phyloP scores from a whole-genome alignment of 768 basidiomycete species.

The Hericium rajendrae region DNA sequence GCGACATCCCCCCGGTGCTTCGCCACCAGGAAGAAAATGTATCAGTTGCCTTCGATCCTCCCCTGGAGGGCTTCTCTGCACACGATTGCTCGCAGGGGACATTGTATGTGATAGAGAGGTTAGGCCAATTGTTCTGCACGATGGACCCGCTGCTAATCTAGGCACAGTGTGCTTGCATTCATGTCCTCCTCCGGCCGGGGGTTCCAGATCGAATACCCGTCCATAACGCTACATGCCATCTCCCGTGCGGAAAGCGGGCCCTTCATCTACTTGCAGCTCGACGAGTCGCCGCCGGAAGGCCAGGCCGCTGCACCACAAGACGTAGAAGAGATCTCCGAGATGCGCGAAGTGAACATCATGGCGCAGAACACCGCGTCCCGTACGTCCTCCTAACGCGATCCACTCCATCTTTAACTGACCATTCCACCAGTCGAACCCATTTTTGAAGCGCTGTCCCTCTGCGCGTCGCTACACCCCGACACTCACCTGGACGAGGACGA shows the following conservation, averaged over 20 bases:
- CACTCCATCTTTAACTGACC: background rate
- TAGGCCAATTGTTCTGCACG: slow-evolving; percentile 20
- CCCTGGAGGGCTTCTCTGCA: slow-evolving; percentile 46
- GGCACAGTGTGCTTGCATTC: slow-evolving; percentile 62
- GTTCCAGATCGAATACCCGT: slow-evolving; percentile 80
- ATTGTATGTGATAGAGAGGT: slow-evolving; percentile 82
- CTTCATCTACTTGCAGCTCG: slow-evolving; percentile 90
- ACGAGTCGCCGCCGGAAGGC: slow-evolving; percentile 39
- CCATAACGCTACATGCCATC: slow-evolving; percentile 89
- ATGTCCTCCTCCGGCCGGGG: slow-evolving; percentile 61
- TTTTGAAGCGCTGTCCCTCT: slow-evolving; percentile 78
- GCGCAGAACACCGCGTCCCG: slow-evolving; percentile 49
- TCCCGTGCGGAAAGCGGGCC: slow-evolving; percentile 59
- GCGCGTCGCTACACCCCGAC: slow-evolving; percentile 82
- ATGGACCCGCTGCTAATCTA: background rate
- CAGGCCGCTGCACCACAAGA: slow-evolving; percentile 20
- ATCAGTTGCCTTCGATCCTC: slow-evolving; percentile 58
- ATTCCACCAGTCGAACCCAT: slow-evolving; percentile 59
- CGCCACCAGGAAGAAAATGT: slow-evolving; percentile 68
- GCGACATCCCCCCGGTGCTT: slow-evolving; percentile 75
- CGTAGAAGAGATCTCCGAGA: slow-evolving; percentile 37
- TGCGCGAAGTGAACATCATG: slow-evolving; percentile 77
- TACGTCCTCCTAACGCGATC: slow-evolving; percentile 29
- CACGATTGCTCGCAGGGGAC: slow-evolving; percentile 50
- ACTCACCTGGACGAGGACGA: slow-evolving; percentile 36